Percentiles rank a stretch among this genome's conserved stretches.
These are phyloP conservation scores for Bigelowiella natans DNA, from an alignment of 78 protist genomes.

Conservation along the genomic window DNA sequence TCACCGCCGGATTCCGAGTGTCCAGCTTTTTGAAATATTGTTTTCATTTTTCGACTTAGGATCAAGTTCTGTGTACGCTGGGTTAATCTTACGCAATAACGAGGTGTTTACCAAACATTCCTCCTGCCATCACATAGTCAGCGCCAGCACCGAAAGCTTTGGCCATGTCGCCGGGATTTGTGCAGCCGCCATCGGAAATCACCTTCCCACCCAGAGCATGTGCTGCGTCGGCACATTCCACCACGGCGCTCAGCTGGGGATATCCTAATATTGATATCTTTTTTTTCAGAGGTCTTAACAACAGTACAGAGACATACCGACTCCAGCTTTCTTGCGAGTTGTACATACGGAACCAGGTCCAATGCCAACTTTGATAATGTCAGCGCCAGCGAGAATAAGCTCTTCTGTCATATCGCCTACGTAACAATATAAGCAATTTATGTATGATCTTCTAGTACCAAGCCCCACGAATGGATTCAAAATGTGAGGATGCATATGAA, in stretches of 20 bases:
- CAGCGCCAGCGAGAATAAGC: conserved; percentile 50
- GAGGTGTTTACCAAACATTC: conserved; percentile 26
- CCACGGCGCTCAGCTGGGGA: conserved; percentile 49
- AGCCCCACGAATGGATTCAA: too few relatives aligned
- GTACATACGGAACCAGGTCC: conserved; percentile 58
- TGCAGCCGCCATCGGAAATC: conserved; percentile 48
- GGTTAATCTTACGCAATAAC: too few relatives aligned
- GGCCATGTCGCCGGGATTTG: conserved; percentile 48
- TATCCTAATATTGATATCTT: conserved; percentile 10
- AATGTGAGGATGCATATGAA: too few relatives aligned
- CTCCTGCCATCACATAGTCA: conserved; percentile 51
- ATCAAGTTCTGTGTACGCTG: background rate
- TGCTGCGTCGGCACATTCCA: conserved; percentile 58
- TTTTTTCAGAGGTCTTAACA: background rate
- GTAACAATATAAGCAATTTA: background rate
- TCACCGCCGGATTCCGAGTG: conserved; percentile 40
- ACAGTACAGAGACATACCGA: background rate
- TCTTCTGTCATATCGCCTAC: conserved; percentile 38
- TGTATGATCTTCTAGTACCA: background rate
- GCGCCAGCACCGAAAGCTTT: conserved; percentile 61
- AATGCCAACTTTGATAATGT: conserved; percentile 54
- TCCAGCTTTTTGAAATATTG: conserved; percentile 22
- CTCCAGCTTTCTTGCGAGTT: conserved; percentile 49
- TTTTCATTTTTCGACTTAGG: background rate
- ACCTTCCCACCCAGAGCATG: conserved; percentile 49